Conservation (phyloP, 768 basidiomycete species). For the Tricholoma sp. region DNA sequence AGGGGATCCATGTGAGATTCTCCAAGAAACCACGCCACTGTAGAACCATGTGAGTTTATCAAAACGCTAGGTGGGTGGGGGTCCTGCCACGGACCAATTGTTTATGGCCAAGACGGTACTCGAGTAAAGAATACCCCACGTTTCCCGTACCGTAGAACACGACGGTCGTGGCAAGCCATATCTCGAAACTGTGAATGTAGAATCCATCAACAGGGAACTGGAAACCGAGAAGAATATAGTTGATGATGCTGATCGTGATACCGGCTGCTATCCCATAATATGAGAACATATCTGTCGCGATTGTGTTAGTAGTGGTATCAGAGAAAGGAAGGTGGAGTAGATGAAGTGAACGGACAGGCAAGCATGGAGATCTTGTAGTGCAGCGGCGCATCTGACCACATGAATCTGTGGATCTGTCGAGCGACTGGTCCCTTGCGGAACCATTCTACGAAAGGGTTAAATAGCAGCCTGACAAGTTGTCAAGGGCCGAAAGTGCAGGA, state of each 20-base stretch:
- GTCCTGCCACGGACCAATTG: conserved; percentile 32
- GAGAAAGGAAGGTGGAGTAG: not conserved
- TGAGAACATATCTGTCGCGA: conserved; percentile 44
- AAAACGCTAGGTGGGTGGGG: conserved; percentile 13
- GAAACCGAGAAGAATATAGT: conserved; percentile 73
- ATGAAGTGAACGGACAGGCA: conserved; percentile 40
- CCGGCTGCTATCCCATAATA: conserved; percentile 65
- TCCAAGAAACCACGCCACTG: conserved; percentile 46
- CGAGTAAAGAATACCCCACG: conserved; percentile 63
- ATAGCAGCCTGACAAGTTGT: conserved; percentile 52
- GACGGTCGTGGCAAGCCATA: conserved; percentile 72
- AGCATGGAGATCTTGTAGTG: conserved; percentile 83
- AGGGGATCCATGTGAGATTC: conserved; percentile 65
- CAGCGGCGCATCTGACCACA: conserved; percentile 70
- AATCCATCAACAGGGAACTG: conserved; percentile 68
- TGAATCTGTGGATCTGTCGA: conserved; percentile 63
- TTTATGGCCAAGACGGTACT: conserved; percentile 64
- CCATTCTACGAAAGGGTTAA: conserved; percentile 80
- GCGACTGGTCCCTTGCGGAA: conserved; percentile 74
- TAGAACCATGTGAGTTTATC: not conserved
- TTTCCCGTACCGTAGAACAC: conserved; percentile 76
- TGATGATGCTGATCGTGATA: conserved; percentile 61
- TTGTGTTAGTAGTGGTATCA: not conserved
- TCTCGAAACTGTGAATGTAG: conserved; percentile 77
- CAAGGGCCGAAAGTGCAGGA: conserved; percentile 19